These are phyloP conservation scores for Botrytis paeoniae DNA, from an alignment of 2,329 filamentous ascomycete species.

Conservation along the genomic window DNA sequence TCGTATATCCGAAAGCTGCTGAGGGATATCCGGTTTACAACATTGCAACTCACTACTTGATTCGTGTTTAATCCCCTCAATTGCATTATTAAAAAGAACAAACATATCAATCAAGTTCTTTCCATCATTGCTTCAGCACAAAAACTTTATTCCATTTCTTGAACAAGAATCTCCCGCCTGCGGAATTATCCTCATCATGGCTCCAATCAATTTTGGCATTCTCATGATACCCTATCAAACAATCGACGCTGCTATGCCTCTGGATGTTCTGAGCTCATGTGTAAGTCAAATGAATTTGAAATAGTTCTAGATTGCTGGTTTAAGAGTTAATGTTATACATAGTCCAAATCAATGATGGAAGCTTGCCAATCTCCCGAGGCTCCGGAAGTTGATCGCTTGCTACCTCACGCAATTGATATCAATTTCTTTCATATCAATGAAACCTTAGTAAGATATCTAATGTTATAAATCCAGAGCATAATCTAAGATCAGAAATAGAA, in stretches of 20 bases:
- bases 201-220: slow-evolving; percentile 32
- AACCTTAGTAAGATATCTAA: slow-evolving; percentile 21
- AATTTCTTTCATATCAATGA: slow-evolving; percentile 31
- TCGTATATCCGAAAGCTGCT: slow-evolving; percentile 1
- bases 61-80: background rate
- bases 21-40: background rate
- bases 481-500: slow-evolving; percentile 6
- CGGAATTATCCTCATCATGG: slow-evolving; percentile 21
- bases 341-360: slow-evolving; percentile 5
- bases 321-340: background rate
- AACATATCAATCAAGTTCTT: background rate
- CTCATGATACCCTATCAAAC: slow-evolving; percentile 33
- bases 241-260: slow-evolving; percentile 31
- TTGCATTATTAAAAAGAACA: background rate
- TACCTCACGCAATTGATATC: slow-evolving; percentile 28
- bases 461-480: background rate
- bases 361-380: background rate
- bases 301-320: background rate
- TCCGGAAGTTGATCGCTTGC: slow-evolving; percentile 16
- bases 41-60: background rate
- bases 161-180: background rate
- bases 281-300: slow-evolving; percentile 10
- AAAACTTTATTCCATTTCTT: background rate
- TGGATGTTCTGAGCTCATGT: slow-evolving; percentile 31
- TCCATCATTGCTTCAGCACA: background rate